These are phyloP conservation scores for Xylaria sp. DNA, from an alignment of 2,329 filamentous ascomycete genomes.

Conservation along the genomic window DNA sequence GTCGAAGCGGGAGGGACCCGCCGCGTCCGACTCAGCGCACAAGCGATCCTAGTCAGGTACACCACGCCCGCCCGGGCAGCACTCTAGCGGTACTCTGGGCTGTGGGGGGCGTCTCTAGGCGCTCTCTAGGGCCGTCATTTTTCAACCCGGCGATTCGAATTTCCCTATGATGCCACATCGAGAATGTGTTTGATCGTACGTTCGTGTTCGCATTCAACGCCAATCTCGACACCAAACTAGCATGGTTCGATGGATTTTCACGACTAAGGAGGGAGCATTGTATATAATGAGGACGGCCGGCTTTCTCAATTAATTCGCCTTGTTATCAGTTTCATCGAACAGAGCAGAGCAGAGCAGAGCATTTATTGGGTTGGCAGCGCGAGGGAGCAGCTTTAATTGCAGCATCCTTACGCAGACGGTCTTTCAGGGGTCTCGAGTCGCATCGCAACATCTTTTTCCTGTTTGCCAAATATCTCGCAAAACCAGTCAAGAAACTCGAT, in stretches of 20 bases:
- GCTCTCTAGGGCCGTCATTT: background rate
- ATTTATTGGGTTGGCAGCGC: background rate
- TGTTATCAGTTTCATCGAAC: background rate
- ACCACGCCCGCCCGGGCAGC: too few species aligned
- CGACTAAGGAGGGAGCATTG: background rate
- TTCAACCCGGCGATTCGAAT: background rate
- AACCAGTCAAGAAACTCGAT: background rate
- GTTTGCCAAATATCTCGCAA: background rate
- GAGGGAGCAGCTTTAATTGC: constrained; percentile 8
- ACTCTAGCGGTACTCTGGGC: too few species aligned
- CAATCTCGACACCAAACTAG: background rate
- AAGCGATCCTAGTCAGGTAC: background rate
- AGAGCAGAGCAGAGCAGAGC: too few species aligned
- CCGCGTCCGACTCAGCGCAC: background rate
- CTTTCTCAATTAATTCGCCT: background rate
- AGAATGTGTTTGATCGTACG: constrained; percentile 16
- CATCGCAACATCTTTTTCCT: background rate
- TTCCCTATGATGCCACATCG: constrained; percentile 17
- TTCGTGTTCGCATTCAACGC: constrained; percentile 23
- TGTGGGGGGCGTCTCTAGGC: background rate
- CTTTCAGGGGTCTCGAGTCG: constrained; percentile 26
- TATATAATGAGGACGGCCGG: constrained; percentile 3
- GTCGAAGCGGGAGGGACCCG: background rate
- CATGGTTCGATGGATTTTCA: constrained; percentile 11
- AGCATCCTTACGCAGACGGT: constrained; percentile 24